These are phyloP conservation scores for Chara braunii DNA, from an alignment of 139 green algal genomes.

Conservation along the genomic window DNA sequence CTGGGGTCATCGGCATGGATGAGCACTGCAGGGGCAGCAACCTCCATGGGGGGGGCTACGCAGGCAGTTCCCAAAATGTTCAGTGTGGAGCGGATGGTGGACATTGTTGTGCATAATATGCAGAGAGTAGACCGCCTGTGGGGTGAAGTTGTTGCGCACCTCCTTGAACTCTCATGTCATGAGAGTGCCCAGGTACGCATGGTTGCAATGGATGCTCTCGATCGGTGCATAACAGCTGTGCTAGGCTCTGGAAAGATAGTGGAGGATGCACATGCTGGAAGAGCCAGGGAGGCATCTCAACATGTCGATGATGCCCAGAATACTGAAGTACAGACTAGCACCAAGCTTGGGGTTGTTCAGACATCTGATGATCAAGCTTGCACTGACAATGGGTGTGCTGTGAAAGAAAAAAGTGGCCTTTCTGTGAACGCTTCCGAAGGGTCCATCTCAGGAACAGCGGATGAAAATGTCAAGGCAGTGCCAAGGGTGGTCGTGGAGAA, in stretches of 20 bases:
- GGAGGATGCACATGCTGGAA: too few relatives aligned
- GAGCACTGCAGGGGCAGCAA: not conserved
- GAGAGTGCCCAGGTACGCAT: conserved; percentile 20
- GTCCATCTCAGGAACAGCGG: too few relatives aligned
- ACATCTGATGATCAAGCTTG: too few relatives aligned
- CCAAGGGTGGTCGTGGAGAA: conserved; percentile 3
- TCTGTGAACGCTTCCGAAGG: too few relatives aligned
- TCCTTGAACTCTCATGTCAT: conserved; percentile 26
- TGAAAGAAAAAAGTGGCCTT: too few relatives aligned
- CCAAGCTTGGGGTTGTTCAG: too few relatives aligned
- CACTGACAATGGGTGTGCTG: too few relatives aligned
- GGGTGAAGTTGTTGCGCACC: conserved; percentile 20
- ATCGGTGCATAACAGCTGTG: conserved; percentile 21
- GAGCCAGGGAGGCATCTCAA: too few relatives aligned
- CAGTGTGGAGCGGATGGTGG: conserved; percentile 30
- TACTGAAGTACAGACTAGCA: too few relatives aligned
- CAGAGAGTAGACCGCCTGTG: conserved; percentile 30
- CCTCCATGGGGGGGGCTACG: not conserved
- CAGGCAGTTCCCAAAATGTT: conserved; percentile 30
- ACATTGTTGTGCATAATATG: conserved; percentile 28
- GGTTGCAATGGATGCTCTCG: conserved; percentile 29
- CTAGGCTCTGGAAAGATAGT: conserved; percentile 4
- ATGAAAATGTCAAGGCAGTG: too few relatives aligned
- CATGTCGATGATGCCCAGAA: too few relatives aligned
- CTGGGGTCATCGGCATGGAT: conserved; percentile 21